Percentiles rank a stretch among this genome's conserved stretches.
These are phyloP conservation scores for Arthrinium puccinioides DNA, from an alignment of 2,329 filamentous ascomycete genomes.

Conservation along the genomic window DNA sequence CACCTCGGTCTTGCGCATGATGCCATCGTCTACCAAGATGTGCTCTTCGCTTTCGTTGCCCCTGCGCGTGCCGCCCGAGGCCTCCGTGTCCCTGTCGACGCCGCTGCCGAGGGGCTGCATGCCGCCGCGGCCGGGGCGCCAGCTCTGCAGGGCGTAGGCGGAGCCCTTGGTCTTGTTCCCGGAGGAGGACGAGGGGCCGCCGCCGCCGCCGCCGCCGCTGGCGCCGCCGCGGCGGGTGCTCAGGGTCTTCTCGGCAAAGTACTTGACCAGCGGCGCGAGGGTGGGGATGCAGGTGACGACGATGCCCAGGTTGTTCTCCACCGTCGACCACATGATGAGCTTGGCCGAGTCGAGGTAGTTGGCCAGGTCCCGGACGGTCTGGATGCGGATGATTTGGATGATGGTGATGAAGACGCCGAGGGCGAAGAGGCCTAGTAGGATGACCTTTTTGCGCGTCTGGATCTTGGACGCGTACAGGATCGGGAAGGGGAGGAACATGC, in stretches of 20 bases:
- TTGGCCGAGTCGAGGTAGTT: conserved; percentile 36
- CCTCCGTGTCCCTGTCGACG: background rate
- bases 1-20: conserved; percentile 2
- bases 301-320: conserved; percentile 38
- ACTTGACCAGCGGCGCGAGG: conserved; percentile 30
- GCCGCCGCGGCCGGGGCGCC: conserved; percentile 5
- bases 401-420: conserved; percentile 36
- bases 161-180: too few relatives aligned
- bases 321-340: conserved; percentile 36
- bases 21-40: background rate
- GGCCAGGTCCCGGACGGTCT: conserved; percentile 34
- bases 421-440: conserved; percentile 22
- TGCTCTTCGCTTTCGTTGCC: background rate
- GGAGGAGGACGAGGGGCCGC: too few relatives aligned
- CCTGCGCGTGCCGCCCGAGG: background rate
- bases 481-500: conserved; percentile 33
- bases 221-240: background rate
- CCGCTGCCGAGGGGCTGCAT: conserved; percentile 7
- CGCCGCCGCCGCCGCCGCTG: background rate
- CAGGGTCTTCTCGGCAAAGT: conserved; percentile 21
- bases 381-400: conserved; percentile 39
- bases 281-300: conserved; percentile 34
- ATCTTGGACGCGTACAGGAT: conserved; percentile 29
- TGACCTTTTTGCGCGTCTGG: conserved; percentile 30
- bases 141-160: conserved; percentile 20